Percentiles rank a stretch among this genome's conserved stretches.
Conservation (phyloP, 2,329 filamentous ascomycete genomes). For the Monosporascus sp. region DNA sequence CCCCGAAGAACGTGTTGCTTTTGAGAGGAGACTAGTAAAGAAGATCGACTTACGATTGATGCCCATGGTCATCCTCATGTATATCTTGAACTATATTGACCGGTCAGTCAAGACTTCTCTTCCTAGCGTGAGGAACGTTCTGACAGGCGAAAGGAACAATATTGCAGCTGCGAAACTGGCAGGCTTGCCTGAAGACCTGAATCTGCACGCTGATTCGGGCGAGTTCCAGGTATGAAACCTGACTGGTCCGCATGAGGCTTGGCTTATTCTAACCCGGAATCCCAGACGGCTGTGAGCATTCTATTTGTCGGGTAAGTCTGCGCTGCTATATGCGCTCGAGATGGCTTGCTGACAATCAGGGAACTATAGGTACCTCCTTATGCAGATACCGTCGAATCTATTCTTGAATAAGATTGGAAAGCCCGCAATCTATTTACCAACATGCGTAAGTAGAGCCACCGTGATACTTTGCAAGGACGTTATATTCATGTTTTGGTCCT, state of each 20-base stretch:
- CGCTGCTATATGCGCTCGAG: too few relatives aligned
- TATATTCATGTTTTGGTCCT: too few relatives aligned
- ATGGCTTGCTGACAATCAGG: not conserved
- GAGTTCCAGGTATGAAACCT: slow-evolving; percentile 29
- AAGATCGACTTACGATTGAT: slow-evolving; percentile 63
- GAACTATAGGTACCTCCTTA: slow-evolving; percentile 36
- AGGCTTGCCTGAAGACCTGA: slow-evolving; percentile 34
- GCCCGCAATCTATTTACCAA: slow-evolving; percentile 39
- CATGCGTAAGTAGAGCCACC: slow-evolving; percentile 31
- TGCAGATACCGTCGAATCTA: slow-evolving; percentile 47
- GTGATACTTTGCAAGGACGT: too few relatives aligned
- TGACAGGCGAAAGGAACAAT: slow-evolving; percentile 40
- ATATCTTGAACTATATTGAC: slow-evolving; percentile 64
- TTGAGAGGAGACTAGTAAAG: slow-evolving; percentile 53
- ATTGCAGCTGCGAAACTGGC: slow-evolving; percentile 50
- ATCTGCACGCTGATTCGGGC: slow-evolving; percentile 22
- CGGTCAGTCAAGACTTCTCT: slow-evolving; percentile 13
- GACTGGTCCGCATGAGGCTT: not conserved
- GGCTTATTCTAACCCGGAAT: slow-evolving; percentile 5
- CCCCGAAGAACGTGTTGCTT: slow-evolving; percentile 41
- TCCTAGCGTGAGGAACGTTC: not conserved
- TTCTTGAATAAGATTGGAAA: slow-evolving; percentile 46
- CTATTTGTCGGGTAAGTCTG: slow-evolving; percentile 41
- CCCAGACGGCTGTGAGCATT: slow-evolving; percentile 42
- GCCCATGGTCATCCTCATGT: slow-evolving; percentile 65